These are phyloP conservation scores for Phytophthora cajani DNA, from an alignment of 352 stramenopile genomes.

Conservation along the genomic window DNA sequence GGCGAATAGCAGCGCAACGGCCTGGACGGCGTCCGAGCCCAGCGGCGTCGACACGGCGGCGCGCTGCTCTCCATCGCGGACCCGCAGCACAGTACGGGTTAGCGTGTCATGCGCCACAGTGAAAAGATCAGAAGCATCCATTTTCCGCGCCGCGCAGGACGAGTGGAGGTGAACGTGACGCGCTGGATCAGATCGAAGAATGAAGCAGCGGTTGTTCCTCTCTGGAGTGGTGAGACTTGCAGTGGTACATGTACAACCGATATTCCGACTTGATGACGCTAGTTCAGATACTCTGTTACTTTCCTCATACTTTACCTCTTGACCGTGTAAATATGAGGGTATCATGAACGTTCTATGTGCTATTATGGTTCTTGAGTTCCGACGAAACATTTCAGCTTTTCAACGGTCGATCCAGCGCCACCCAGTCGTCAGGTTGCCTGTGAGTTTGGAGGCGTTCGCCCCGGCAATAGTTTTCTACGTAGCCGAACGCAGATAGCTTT, in stretches of 20 bases:
- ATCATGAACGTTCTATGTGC: background rate
- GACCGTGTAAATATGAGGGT: background rate
- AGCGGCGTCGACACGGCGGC: background rate
- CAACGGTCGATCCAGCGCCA: background rate
- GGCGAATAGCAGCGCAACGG: constrained; percentile 46
- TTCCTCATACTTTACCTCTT: background rate
- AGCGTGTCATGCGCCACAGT: constrained; percentile 38
- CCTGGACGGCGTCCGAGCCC: constrained; percentile 32
- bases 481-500: too few relatives aligned
- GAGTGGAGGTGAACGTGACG: background rate
- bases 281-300: background rate
- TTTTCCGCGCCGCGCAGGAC: constrained; percentile 7
- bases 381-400: background rate
- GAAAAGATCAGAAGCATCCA: constrained; percentile 35
- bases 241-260: background rate
- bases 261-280: constrained; percentile 24
- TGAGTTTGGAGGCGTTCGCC: too few relatives aligned
- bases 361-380: background rate
- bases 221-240: constrained; percentile 15
- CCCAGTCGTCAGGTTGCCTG: too few relatives aligned
- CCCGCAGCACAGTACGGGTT: constrained; percentile 38
- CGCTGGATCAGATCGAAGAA: constrained; percentile 17
- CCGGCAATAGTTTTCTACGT: too few relatives aligned
- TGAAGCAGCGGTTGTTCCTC: constrained; percentile 13
- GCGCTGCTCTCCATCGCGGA: constrained; percentile 33